Evolutionary conservation across 441 rosid species (phyloP).

Genomic region (Brassica hybrid): DNA sequence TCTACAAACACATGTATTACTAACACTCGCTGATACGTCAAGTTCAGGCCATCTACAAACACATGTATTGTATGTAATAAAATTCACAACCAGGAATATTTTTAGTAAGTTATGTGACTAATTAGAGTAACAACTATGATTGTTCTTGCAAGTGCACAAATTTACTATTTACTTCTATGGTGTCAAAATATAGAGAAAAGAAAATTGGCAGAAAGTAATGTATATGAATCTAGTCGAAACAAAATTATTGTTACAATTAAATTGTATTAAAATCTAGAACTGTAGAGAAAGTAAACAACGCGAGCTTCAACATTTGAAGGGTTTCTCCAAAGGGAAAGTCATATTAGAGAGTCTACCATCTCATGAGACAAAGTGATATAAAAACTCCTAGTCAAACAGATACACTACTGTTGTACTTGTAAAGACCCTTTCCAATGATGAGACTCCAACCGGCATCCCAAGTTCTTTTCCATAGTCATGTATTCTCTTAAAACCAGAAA

Average conservation of each 20-base stretch:
- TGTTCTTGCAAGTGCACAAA: background rate
- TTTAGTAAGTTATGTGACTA: background rate
- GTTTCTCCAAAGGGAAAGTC: background rate
- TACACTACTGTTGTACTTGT: background rate
- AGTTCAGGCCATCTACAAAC: too few species aligned
- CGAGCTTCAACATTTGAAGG: background rate
- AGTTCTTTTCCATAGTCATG: background rate
- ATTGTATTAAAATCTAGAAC: background rate
- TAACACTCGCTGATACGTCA: too few species aligned
- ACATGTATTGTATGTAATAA: background rate
- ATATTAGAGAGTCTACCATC: background rate
- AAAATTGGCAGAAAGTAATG: background rate
- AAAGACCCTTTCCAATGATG: too few species aligned
- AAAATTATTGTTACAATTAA: background rate
- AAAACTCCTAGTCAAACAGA: background rate
- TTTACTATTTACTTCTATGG: background rate
- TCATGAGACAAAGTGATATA: background rate
- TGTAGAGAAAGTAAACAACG: background rate
- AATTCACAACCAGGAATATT: background rate
- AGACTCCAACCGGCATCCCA: background rate
- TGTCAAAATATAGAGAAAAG: background rate
- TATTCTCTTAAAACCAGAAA: background rate
- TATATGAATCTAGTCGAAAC: background rate
- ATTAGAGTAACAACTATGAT: background rate
- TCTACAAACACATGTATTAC: too few species aligned